Conservation (phyloP, 2,329 filamentous ascomycete species). For the Colletotrichum magnum region DNA sequence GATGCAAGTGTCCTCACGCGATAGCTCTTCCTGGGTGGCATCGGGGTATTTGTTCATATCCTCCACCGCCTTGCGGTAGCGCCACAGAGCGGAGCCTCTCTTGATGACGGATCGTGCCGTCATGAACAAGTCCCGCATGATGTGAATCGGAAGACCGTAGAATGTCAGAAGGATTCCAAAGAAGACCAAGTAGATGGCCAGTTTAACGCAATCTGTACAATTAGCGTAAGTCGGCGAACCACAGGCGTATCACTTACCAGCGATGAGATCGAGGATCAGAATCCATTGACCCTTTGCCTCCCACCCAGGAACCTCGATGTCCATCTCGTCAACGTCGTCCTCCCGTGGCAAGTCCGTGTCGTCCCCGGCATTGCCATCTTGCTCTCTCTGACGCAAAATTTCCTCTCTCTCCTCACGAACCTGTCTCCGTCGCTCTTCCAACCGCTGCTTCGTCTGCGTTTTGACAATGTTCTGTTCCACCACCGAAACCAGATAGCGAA, state of each 20-base stretch:
- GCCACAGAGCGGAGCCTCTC: conserved; percentile 87
- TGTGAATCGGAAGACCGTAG: conserved; percentile 96
- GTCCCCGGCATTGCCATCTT: conserved; percentile 60
- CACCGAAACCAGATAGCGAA: conserved; percentile 84
- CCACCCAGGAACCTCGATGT: conserved; percentile 96
- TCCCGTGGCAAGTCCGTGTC: conserved; percentile 71
- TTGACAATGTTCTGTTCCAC: conserved; percentile 82
- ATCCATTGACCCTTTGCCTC: conserved; percentile 95
- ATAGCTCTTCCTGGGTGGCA: conserved; percentile 87
- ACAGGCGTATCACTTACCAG: conserved; percentile 67
- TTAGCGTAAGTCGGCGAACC: conserved; percentile 33
- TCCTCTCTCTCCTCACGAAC: conserved; percentile 71
- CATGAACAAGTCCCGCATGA: conserved; percentile 94
- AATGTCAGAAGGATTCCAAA: conserved; percentile 94
- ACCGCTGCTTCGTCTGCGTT: conserved; percentile 78
- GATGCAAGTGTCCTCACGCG: conserved; percentile 92
- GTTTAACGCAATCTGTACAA: conserved; percentile 85
- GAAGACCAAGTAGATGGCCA: conserved; percentile 90
- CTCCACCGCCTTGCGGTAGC: conserved; percentile 90
- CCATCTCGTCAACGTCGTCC: conserved; percentile 90
- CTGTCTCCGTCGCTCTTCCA: conserved; percentile 78
- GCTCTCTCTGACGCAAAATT: conserved; percentile 64
- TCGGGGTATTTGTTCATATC: conserved; percentile 97
- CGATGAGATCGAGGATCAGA: conserved; percentile 87
- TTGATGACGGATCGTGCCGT: conserved; percentile 93